Evolutionary conservation across 73 alveolate genomes (phyloP).

Genomic region (Tetrahymena elliotti): DNA sequence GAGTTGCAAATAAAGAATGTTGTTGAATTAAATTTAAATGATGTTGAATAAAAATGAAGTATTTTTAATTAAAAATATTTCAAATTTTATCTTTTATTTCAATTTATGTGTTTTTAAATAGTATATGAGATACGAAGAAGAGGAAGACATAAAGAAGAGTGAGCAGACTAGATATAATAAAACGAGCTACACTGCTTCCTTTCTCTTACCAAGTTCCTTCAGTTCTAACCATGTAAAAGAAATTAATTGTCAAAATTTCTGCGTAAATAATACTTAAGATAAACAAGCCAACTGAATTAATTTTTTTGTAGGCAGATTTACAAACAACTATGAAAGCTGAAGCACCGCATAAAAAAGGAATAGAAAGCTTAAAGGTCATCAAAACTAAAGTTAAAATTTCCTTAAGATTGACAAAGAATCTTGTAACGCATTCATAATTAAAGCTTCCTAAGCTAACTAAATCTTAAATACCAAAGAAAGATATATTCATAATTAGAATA

Average conservation of each 20-base stretch:
- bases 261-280: background rate
- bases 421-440: background rate
- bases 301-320: background rate
- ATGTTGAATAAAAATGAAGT: too few relatives aligned
- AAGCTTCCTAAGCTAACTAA: background rate
- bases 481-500: background rate
- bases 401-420: background rate
- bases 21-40: too few relatives aligned
- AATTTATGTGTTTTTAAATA: background rate
- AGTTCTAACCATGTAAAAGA: background rate
- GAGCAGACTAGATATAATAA: background rate
- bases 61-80: too few relatives aligned
- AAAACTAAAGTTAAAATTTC: background rate
- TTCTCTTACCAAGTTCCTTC: background rate
- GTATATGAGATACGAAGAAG: background rate
- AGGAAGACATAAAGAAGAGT: background rate
- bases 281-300: background rate
- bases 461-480: background rate
- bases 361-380: background rate
- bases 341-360: background rate
- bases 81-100: background rate
- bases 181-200: background rate
- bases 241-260: background rate
- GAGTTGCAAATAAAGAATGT: too few relatives aligned
- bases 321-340: background rate